Percentiles rank a stretch among this genome's conserved stretches.
phyloP scores from a whole-genome alignment of 176 grass and related monocot genomes.

The Oryza australiensis region DNA sequence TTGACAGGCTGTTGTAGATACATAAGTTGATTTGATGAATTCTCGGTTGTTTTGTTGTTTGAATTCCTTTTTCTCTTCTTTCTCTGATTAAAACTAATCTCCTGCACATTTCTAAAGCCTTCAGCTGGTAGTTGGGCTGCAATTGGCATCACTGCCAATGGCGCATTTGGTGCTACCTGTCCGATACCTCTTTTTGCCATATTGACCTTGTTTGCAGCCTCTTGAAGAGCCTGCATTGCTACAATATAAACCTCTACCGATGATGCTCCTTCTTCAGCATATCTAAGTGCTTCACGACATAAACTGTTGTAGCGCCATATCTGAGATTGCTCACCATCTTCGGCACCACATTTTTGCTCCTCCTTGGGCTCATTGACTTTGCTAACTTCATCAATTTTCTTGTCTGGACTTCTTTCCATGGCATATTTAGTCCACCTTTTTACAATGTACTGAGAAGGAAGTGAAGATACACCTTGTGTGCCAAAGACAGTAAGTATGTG shows the following conservation, averaged over 20 bases:
- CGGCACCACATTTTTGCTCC: conserved; percentile 39
- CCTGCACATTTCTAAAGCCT: conserved; percentile 29
- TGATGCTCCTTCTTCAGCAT: conserved; percentile 63
- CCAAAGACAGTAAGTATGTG: conserved; percentile 51
- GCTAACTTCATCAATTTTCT: conserved; percentile 34
- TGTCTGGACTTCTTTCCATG: conserved; percentile 36
- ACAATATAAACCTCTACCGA: conserved; percentile 58
- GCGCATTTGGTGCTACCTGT: conserved; percentile 28
- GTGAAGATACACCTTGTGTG: conserved; percentile 35
- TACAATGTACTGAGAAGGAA: conserved; percentile 54
- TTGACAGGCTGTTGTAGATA: conserved; percentile 55
- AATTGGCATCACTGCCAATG: conserved; percentile 63
- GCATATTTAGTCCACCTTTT: conserved; percentile 62
- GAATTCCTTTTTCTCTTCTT: conserved; percentile 52
- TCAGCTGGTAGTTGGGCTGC: conserved; percentile 40
- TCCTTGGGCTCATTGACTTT: conserved; percentile 45
- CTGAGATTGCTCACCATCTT: conserved; percentile 48
- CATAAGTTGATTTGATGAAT: conserved; percentile 38
- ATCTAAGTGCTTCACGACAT: conserved; percentile 54
- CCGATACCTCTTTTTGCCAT: conserved; percentile 60
- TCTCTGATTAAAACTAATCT: conserved; percentile 39
- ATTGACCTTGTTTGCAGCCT: conserved; percentile 60
- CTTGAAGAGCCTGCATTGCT: conserved; percentile 66
- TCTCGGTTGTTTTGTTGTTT: conserved; percentile 42
- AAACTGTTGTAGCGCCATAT: conserved; percentile 65